Conservation (phyloP, 2,329 filamentous ascomycete species). For the Cryphonectria parasitica region DNA sequence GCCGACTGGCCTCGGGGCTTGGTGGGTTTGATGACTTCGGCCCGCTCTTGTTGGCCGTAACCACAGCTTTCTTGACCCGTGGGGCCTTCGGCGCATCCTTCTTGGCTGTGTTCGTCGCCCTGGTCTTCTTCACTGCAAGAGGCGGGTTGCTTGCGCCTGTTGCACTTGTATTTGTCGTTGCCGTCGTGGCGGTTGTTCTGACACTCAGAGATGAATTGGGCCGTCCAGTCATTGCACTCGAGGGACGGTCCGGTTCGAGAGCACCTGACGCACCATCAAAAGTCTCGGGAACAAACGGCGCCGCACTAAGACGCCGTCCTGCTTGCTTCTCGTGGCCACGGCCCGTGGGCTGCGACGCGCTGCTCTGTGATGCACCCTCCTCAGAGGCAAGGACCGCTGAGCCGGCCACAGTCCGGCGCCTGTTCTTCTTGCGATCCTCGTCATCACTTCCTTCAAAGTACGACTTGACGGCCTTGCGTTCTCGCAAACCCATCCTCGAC, state of each 20-base stretch:
- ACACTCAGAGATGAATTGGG: conserved; percentile 49
- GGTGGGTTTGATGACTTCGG: conserved; percentile 24
- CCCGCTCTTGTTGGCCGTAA: conserved; percentile 22
- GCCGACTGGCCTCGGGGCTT: background rate
- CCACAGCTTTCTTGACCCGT: conserved; percentile 24
- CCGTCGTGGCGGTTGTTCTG: conserved; percentile 39
- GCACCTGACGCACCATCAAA: conserved; percentile 31
- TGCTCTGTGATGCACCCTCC: conserved; percentile 44
- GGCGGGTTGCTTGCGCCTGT: conserved; percentile 36
- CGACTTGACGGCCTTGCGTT: conserved; percentile 64
- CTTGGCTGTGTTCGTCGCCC: conserved; percentile 50
- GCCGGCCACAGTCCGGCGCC: conserved; percentile 66
- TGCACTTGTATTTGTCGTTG: conserved; percentile 31
- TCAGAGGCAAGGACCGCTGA: conserved; percentile 50
- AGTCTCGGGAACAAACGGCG: conserved; percentile 45
- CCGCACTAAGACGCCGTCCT: conserved; percentile 54
- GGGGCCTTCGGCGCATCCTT: conserved; percentile 41
- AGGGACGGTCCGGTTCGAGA: conserved; percentile 37
- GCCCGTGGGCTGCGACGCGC: conserved; percentile 36
- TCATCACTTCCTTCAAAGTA: conserved; percentile 56
- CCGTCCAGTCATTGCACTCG: conserved; percentile 47
- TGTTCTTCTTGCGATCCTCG: conserved; percentile 49
- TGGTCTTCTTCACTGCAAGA: conserved; percentile 63
- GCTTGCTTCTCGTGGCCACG: conserved; percentile 39
- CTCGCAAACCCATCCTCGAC: conserved; percentile 73